These are phyloP conservation scores for Aciculosporium take DNA, from an alignment of 2,329 filamentous ascomycete species.

Conservation along the genomic window DNA sequence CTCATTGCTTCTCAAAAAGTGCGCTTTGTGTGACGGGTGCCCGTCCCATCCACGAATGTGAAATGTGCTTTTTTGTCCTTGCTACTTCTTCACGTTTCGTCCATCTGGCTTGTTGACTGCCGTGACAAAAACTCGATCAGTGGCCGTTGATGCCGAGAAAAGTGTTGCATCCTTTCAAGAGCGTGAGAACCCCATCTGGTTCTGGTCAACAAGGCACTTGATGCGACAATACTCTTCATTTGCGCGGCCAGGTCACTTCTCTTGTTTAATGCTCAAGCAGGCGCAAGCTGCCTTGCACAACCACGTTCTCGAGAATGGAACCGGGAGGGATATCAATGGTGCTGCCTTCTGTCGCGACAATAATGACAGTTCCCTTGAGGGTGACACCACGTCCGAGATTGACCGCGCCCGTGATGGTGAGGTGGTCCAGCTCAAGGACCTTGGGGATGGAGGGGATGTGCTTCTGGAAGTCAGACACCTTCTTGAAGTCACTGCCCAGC, in stretches of 20 bases:
- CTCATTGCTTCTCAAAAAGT: not conserved
- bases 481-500: conserved; percentile 98
- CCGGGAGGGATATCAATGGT: conserved; percentile 96
- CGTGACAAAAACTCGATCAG: not conserved
- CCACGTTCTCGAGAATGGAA: conserved; percentile 95
- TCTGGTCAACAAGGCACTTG: not conserved
- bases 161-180: not conserved
- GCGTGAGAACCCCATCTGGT: too few relatives aligned
- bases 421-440: conserved; percentile 83
- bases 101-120: not conserved
- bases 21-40: not conserved
- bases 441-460: conserved; percentile 77
- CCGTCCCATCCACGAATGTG: not conserved
- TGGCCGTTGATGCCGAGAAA: not conserved
- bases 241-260: not conserved
- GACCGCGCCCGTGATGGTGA: conserved; percentile 94
- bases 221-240: not conserved
- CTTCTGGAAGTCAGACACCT: conserved; percentile 93
- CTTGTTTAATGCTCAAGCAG: conserved; percentile 54
- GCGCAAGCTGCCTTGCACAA: conserved; percentile 90
- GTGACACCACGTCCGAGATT: conserved; percentile 93
- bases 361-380: conserved; percentile 96
- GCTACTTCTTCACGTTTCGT: not conserved
- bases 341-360: conserved; percentile 92
- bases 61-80: not conserved